These are phyloP conservation scores for Penicillium pancosmium DNA, from an alignment of 495 filamentous ascomycete species.

Conservation along the genomic window DNA sequence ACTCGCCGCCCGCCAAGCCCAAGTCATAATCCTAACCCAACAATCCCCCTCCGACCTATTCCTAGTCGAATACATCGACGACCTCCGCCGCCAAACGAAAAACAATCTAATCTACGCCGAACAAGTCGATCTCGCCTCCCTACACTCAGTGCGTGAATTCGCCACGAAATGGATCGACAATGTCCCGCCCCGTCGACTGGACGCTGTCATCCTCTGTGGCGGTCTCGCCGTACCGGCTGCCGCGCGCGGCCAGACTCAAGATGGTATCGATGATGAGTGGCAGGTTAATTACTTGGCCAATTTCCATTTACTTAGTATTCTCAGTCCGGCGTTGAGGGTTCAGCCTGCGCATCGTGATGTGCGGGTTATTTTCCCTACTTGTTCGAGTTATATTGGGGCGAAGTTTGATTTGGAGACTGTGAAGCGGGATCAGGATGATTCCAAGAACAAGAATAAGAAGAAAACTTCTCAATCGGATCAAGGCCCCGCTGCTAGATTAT, in stretches of 20 bases:
- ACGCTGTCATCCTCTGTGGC: constrained; percentile 89
- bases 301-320: constrained; percentile 89
- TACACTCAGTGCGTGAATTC: constrained; percentile 87
- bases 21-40: constrained; percentile 87
- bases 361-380: constrained; percentile 82
- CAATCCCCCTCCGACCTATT: constrained; percentile 81
- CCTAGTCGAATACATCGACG: constrained; percentile 87
- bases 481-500: constrained; percentile 6
- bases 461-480: no score
- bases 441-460: constrained; percentile 31
- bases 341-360: constrained; percentile 95
- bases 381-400: constrained; percentile 79
- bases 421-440: constrained; percentile 26
- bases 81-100: constrained; percentile 74
- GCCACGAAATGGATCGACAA: constrained; percentile 99
- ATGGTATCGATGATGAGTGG: constrained; percentile 88
- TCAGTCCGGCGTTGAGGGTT: constrained; percentile 82
- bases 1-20: constrained; percentile 82
- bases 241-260: constrained; percentile 58
- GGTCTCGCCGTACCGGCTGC: constrained; percentile 65
- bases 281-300: constrained; percentile 94
- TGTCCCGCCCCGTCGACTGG: constrained; percentile 83
- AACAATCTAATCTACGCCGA: constrained; percentile 95
- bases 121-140: constrained; percentile 83
- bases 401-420: constrained; percentile 57